Percentiles rank a stretch among this genome's conserved stretches.
These are phyloP conservation scores for Penicillium chermesinum DNA, from an alignment of 495 filamentous ascomycete genomes.

Conservation along the genomic window DNA sequence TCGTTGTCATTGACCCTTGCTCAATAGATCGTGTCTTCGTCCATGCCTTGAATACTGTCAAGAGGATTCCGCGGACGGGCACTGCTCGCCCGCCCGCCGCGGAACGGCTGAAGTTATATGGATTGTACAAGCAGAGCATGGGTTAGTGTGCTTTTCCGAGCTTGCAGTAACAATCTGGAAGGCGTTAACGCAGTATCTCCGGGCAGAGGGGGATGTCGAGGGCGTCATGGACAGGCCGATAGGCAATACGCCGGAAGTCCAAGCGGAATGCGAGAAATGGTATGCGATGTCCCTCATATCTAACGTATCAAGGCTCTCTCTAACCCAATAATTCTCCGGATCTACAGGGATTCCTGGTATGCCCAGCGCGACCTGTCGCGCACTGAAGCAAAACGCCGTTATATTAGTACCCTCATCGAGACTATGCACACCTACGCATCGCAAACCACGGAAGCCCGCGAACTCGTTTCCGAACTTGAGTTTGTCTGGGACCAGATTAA, in stretches of 20 bases:
- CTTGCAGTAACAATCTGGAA: no score
- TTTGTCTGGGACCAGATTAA: slow-evolving; percentile 99
- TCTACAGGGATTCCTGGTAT: slow-evolving; percentile 79
- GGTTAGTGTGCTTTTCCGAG: slow-evolving; percentile 44
- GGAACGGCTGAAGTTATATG: slow-evolving; percentile 88
- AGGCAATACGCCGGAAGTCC: slow-evolving; percentile 47
- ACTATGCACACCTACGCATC: slow-evolving; percentile 94
- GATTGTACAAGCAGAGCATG: slow-evolving; percentile 98
- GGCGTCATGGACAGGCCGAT: slow-evolving; percentile 83
- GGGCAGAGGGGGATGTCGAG: slow-evolving; percentile 81
- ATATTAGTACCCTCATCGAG: slow-evolving; percentile 87
- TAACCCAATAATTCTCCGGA: background rate
- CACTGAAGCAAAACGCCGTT: slow-evolving; percentile 91
- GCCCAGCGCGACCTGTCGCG: slow-evolving; percentile 69
- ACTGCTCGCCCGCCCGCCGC: slow-evolving; percentile 77
- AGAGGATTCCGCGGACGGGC: slow-evolving; percentile 91
- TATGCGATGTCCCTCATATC: slow-evolving; percentile 19
- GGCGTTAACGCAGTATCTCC: slow-evolving; percentile 4
- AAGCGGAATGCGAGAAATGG: slow-evolving; percentile 59
- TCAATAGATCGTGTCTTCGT: slow-evolving; percentile 88
- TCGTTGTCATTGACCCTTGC: background rate
- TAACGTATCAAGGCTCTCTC: background rate
- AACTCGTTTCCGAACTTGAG: slow-evolving; percentile 88
- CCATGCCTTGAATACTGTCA: slow-evolving; percentile 96
- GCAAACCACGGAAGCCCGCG: slow-evolving; percentile 75